These are phyloP conservation scores for Metschnikowia bowlesiae DNA, from an alignment of 805 yeast species.

Conservation along the genomic window DNA sequence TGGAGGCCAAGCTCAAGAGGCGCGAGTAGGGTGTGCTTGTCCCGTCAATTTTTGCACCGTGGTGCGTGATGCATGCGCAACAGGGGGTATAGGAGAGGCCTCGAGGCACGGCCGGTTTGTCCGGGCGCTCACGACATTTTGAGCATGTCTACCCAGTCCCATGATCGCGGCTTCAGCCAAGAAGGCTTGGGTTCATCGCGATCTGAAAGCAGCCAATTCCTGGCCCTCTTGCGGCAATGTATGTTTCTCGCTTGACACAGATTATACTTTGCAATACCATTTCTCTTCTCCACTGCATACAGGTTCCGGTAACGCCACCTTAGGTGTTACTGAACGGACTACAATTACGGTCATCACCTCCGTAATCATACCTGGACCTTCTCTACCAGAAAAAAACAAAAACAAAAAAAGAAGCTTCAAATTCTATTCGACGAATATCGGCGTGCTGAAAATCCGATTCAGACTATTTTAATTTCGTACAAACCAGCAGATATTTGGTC, in stretches of 20 bases:
- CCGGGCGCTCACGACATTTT: background rate
- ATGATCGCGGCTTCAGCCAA: slow-evolving; percentile 52
- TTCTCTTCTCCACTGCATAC: slow-evolving; percentile 22
- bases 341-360: too few species aligned
- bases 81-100: too few species aligned
- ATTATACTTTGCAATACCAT: slow-evolving; percentile 57
- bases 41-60: too few species aligned
- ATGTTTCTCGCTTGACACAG: slow-evolving; percentile 48
- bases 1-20: slow-evolving; percentile 43
- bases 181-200: slow-evolving; percentile 49
- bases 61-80: too few species aligned
- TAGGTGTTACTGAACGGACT: too few species aligned
- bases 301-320: slow-evolving; percentile 41
- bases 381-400: too few species aligned
- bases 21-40: background rate
- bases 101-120: background rate
- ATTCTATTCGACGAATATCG: slow-evolving; percentile 44
- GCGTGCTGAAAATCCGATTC: slow-evolving; percentile 48
- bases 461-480: slow-evolving; percentile 43
- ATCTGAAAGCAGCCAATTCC: slow-evolving; percentile 48
- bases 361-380: too few species aligned
- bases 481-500: slow-evolving; percentile 21
- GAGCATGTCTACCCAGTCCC: slow-evolving; percentile 12
- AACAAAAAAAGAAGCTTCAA: too few species aligned
- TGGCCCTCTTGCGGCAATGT: slow-evolving; percentile 54